phyloP scores from a whole-genome alignment of 2,329 filamentous ascomycete species.

The Beauveria bassiana region DNA sequence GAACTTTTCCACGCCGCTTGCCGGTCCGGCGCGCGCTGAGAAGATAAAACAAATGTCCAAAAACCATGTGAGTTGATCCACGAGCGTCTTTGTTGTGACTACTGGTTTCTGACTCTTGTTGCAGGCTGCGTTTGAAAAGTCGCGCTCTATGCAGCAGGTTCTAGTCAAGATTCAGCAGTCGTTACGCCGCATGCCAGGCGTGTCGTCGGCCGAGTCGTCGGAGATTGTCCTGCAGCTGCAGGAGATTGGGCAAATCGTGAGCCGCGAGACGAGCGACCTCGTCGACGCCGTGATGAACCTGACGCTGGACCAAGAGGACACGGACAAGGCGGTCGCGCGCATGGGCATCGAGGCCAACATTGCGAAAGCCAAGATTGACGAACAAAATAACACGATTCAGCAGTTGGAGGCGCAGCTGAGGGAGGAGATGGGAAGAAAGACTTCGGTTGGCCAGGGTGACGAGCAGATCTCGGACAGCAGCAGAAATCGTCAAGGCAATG shows the following conservation, averaged over 20 bases:
- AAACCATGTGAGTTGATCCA: constrained; percentile 26
- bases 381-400: constrained; percentile 25
- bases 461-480: constrained; percentile 20
- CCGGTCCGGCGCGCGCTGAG: constrained; percentile 27
- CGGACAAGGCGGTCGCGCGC: constrained; percentile 29
- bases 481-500: constrained; percentile 20
- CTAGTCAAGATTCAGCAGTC: constrained; percentile 30
- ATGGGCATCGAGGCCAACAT: constrained; percentile 32
- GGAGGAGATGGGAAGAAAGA: constrained; percentile 24
- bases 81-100: not conserved
- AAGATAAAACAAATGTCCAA: constrained; percentile 31
- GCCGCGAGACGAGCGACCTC: constrained; percentile 30
- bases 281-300: constrained; percentile 31
- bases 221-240: constrained; percentile 28
- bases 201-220: constrained; percentile 26
- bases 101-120: not conserved
- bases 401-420: constrained; percentile 24
- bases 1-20: constrained; percentile 32
- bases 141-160: constrained; percentile 26
- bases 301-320: constrained; percentile 30
- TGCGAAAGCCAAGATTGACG: constrained; percentile 26
- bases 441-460: constrained; percentile 18
- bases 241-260: constrained; percentile 30
- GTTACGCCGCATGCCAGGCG: constrained; percentile 32
- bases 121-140: constrained; percentile 28